Percentiles rank a stretch among this genome's conserved stretches.
These are phyloP conservation scores for Podila verticillata DNA, from an alignment of 192 early-diverging fungal species.

Conservation along the genomic window DNA sequence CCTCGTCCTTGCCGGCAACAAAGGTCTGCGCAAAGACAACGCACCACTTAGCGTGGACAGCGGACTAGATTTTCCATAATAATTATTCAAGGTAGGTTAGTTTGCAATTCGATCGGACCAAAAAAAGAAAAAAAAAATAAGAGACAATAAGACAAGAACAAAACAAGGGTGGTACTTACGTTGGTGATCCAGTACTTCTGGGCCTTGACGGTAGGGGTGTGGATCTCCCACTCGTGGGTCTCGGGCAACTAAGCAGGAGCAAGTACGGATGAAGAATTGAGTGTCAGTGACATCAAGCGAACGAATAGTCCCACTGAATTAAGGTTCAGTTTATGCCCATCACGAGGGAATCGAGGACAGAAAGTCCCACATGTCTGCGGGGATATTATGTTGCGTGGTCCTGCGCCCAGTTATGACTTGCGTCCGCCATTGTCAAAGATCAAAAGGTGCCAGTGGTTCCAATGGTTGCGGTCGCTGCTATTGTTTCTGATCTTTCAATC, in stretches of 20 bases:
- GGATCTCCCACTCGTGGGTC: constrained; percentile 77
- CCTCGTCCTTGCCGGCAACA: constrained; percentile 73
- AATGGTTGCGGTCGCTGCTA: too few species aligned
- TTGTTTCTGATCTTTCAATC: too few species aligned
- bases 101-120: neutral
- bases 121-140: too few species aligned
- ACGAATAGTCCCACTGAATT: constrained; percentile 1
- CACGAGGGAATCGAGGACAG: neutral
- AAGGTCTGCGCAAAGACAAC: constrained; percentile 82
- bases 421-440: too few species aligned
- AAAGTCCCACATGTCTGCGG: neutral
- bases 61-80: constrained; percentile 33
- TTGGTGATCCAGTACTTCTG: constrained; percentile 90
- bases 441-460: too few species aligned
- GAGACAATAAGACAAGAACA: neutral
- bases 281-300: neutral
- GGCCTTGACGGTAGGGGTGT: constrained; percentile 75
- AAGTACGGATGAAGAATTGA: neutral
- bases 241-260: constrained; percentile 51
- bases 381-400: neutral
- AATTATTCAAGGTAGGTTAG: neutral
- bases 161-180: constrained; percentile 34
- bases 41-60: constrained; percentile 76
- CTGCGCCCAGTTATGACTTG: neutral
- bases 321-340: neutral